Base-by-base conservation (phyloP, 2,329 filamentous ascomycete genomes). In the Paracorniculantispora psalliotae region DNA sequence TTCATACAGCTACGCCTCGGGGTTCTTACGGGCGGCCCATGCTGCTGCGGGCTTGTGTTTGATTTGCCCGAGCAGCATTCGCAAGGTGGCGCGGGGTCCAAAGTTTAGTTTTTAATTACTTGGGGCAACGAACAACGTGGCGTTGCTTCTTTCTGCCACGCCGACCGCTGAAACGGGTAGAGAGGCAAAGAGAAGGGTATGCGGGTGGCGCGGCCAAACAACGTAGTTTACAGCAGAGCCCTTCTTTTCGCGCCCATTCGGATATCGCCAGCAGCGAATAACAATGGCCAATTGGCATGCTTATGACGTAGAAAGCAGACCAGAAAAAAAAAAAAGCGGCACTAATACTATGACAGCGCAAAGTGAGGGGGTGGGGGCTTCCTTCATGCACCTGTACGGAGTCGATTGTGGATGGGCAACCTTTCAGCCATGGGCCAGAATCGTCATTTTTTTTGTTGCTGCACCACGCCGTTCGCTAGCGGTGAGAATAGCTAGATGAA, bases 31-130 rank as follows among this genome's bases (percentile, higher is more conserved):
- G n/a, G n/a, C n/a, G n/a, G n/a, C n/a, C n/a, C n/a, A n/a, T n/a
- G n/a, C n/a, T n/a, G n/a, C n/a, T n/a, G n/a, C 41, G 51, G 23
- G 26, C 41, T 55, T 55, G 28, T 55, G 46, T 47, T 26, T 47
- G 19, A 47, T 46, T 44, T 43, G 15, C 13, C 41, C 41, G 25
- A 41, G 19, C 7, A 23, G 41, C 52, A 55, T 55, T 55, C 41
- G 41, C 35, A 17, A 23, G 52, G 28, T 26, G 41, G 41, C 52
- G 52, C 52, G 52, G 52, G 52, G 52, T 46, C 28, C 3, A 46
- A 53, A 15, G 35, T 30, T 43, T 43, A 37, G 33, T 4, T 10
- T n/a, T n/a, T n/a, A n/a, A n/a, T n/a, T 15, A 37, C 33, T 4
- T 15, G 12, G 33, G 19, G 37, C 26, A 12, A 54, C 44, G 51